A percentile compares a stretch with the other conserved stretches of the same genome.
Evolutionary conservation across 768 basidiomycete genomes (phyloP).

Genomic region (Agaricus bisporus): DNA sequence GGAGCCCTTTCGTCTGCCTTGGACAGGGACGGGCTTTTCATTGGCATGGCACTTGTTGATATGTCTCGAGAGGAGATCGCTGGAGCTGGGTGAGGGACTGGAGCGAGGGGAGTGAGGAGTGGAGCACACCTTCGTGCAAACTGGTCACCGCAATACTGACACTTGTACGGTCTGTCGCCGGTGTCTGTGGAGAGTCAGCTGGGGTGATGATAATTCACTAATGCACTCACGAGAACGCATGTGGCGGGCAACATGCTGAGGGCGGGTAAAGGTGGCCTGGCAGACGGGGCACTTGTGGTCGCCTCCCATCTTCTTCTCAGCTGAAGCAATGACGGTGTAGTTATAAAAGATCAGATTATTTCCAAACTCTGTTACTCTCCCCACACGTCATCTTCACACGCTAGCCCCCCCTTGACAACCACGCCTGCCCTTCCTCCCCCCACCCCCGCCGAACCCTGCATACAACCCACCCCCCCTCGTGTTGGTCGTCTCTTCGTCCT

Average conservation of each 20-base stretch:
- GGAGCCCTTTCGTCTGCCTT: conserved; percentile 58
- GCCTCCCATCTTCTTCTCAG: conserved; percentile 52
- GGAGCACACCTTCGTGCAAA: conserved; percentile 69
- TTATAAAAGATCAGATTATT: conserved; percentile 10
- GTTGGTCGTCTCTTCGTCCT: too few relatives aligned
- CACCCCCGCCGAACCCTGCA: neutral
- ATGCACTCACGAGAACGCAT: conserved; percentile 91
- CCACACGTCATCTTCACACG: conserved; percentile 11
- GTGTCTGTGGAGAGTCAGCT: conserved; percentile 49
- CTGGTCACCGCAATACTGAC: conserved; percentile 83
- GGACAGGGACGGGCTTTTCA: conserved; percentile 48
- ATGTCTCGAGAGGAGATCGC: conserved; percentile 81
- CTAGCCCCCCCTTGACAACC: conserved; percentile 1
- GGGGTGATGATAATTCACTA: too few relatives aligned
- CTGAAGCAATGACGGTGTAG: conserved; percentile 9
- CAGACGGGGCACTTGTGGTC: conserved; percentile 88
- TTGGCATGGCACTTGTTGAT: conserved; percentile 84
- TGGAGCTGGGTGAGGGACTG: neutral
- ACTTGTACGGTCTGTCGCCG: conserved; percentile 86
- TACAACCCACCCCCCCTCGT: neutral
- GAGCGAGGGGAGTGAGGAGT: conserved; percentile 5
- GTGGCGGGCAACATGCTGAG: conserved; percentile 85
- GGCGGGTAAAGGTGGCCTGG: conserved; percentile 81
- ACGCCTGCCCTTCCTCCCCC: neutral
- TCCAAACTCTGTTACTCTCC: conserved; percentile 9